Evolutionary conservation across 2,329 filamentous ascomycete species (phyloP).

Genomic region (Penicillium hordei): DNA sequence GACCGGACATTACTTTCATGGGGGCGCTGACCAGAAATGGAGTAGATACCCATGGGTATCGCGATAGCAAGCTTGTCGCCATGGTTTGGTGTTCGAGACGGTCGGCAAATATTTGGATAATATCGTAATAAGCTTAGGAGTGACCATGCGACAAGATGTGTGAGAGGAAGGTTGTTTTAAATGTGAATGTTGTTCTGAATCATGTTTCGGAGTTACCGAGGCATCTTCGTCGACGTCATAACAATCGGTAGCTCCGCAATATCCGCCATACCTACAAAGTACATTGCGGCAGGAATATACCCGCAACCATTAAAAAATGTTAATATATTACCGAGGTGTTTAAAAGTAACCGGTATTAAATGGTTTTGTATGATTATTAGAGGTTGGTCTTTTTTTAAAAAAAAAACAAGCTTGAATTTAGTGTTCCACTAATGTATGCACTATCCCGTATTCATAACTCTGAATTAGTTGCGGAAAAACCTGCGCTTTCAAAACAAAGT

Average conservation of each 20-base stretch:
- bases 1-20: constrained; percentile 66
- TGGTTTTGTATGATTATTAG: no score
- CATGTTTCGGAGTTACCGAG: not conserved
- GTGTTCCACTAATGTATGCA: no score
- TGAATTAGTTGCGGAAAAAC: no score
- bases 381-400: no score
- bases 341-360: no score
- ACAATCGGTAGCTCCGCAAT: not conserved
- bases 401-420: no score
- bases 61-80: constrained; percentile 19
- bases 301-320: no score
- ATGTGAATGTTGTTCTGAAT: not conserved
- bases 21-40: constrained; percentile 66
- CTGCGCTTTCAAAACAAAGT: not conserved
- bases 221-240: constrained; percentile 3
- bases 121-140: not conserved
- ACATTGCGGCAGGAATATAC: not conserved
- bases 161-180: not conserved
- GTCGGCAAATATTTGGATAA: not conserved
- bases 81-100: constrained; percentile 3
- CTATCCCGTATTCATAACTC: no score
- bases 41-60: constrained; percentile 60
- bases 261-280: not conserved
- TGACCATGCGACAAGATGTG: no score
- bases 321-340: no score